These are phyloP conservation scores for Plasmopara muralis DNA, from an alignment of 352 stramenopile genomes.

Conservation along the genomic window DNA sequence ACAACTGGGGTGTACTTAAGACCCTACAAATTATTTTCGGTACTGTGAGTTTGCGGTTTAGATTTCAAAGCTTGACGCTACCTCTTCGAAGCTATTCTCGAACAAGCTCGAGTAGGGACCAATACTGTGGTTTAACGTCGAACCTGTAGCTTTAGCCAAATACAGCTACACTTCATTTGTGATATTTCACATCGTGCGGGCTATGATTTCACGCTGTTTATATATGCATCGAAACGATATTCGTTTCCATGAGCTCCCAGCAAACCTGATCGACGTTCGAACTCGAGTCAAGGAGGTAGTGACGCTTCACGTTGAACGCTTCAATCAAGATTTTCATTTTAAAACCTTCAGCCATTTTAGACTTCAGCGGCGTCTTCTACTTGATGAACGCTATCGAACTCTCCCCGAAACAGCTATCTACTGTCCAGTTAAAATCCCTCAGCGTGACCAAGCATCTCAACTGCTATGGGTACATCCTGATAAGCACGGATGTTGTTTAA, in stretches of 20 bases:
- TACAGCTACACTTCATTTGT: background rate
- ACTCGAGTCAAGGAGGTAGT: background rate
- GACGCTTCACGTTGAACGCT: background rate
- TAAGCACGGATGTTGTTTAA: no score
- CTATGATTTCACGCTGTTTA: background rate
- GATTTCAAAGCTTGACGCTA: background rate
- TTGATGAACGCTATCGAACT: no score
- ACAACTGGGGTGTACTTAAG: background rate
- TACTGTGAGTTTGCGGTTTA: background rate
- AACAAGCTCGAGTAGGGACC: background rate
- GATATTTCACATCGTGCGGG: background rate
- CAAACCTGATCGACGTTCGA: background rate
- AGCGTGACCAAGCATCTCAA: no score
- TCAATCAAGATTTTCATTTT: conserved; percentile 5
- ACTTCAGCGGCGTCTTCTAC: background rate
- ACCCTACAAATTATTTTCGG: background rate
- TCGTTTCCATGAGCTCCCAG: background rate
- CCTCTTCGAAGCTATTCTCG: background rate
- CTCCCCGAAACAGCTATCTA: no score
- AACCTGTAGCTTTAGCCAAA: background rate
- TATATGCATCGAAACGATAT: background rate
- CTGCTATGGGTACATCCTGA: no score
- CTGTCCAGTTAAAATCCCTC: no score
- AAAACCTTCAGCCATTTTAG: background rate
- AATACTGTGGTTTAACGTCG: background rate